A percentile compares a stretch with the other conserved stretches of the same genome.
phyloP scores from a whole-genome alignment of 768 basidiomycete species.

The Amanita rimosa region DNA sequence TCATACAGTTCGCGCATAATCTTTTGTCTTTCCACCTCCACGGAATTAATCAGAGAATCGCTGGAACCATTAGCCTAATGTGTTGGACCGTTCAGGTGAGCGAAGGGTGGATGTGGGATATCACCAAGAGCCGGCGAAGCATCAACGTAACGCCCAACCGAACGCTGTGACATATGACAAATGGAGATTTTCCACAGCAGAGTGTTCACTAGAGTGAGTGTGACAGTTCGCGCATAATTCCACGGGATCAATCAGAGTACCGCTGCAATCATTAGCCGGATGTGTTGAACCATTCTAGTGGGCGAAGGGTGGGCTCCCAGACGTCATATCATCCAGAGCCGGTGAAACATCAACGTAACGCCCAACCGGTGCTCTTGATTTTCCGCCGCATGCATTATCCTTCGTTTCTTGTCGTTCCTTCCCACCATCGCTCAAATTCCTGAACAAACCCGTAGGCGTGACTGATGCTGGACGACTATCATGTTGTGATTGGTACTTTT shows the following conservation, averaged over 20 bases:
- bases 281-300: too few relatives aligned
- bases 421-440: conserved; percentile 20
- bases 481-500: background rate
- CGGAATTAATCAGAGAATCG: conserved; percentile 1
- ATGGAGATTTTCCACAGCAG: too few relatives aligned
- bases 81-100: background rate
- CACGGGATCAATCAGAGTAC: too few relatives aligned
- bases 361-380: background rate
- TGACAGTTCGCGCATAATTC: too few relatives aligned
- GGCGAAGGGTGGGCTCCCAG: too few relatives aligned
- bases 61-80: background rate
- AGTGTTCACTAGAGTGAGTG: too few relatives aligned
- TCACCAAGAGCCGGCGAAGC: background rate
- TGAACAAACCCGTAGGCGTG: conserved; percentile 16
- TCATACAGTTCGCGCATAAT: conserved; percentile 53
- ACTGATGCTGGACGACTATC: background rate
- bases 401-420: conserved; percentile 2
- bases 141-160: background rate
- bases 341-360: background rate
- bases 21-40: conserved; percentile 11
- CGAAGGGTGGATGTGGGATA: background rate
- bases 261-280: too few relatives aligned
- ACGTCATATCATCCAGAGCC: background rate
- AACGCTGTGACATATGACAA: too few relatives aligned
- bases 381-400: background rate